Percentiles rank a stretch among this genome's conserved stretches.
Conservation (phyloP, 2,329 filamentous ascomycete species). For the Sporothrix euskadiensis region DNA sequence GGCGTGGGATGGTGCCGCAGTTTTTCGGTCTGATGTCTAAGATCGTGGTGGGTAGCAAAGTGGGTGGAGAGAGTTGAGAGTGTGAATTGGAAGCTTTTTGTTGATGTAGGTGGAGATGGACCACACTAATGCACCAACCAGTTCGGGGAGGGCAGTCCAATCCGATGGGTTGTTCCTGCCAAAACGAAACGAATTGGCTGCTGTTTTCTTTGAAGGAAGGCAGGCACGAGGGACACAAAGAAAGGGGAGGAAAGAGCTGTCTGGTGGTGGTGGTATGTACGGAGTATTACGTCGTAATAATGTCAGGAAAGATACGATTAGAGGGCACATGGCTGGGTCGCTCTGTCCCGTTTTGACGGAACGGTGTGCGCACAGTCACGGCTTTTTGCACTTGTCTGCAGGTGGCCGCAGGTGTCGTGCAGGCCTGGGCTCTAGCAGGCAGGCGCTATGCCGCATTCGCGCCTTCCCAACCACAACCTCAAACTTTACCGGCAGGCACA, state of each 20-base stretch:
- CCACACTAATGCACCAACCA: conserved; percentile 12
- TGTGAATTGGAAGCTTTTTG: background rate
- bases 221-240: background rate
- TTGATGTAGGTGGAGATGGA: conserved; percentile 6
- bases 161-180: conserved; percentile 4
- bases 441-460: background rate
- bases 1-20: background rate
- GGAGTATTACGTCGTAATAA: too few relatives aligned
- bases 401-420: background rate
- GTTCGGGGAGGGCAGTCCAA: background rate
- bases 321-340: background rate
- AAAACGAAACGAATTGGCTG: background rate
- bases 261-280: background rate
- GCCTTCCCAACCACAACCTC: background rate
- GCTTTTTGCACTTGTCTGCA: background rate
- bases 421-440: background rate
- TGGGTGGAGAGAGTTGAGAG: background rate
- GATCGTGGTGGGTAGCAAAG: conserved; percentile 4
- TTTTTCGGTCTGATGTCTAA: background rate
- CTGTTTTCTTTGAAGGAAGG: background rate
- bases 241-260: background rate
- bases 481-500: background rate
- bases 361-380: background rate
- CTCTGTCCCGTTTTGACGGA: background rate
- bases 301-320: background rate